Evolutionary conservation across 2,329 filamentous ascomycete species (phyloP), one percentile per base, ranked within the genome.

Genomic region (Sarocladiaceae sp.): DNA sequence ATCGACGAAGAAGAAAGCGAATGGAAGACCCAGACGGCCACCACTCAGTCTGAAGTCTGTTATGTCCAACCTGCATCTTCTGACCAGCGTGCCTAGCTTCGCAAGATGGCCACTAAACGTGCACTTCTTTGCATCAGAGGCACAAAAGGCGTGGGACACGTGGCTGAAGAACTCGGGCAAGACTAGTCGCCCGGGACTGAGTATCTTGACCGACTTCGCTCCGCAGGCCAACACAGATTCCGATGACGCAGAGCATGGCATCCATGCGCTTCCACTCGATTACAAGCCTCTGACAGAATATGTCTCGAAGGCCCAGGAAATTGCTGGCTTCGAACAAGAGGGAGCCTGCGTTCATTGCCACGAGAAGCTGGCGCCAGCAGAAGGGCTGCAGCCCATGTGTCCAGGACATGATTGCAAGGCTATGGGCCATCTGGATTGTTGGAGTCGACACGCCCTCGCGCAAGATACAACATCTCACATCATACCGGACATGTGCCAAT

Each of bases 11-110:
- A 72, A 64, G 49, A 84, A 81, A 64, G 69, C 69, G 49, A 79
- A 74, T 29, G 77, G 79, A 11, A 78, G 74, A 15, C 79, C 81
- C 3, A 78, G 72, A 42, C 75, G 82, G 26, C 84, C 86, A 7
- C 67, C 71, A 2, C 74, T 78, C 26, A 86, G 78, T 15, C 65
- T 96, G 40, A 77, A 72, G 22, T 87, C 87, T 3, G 78, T 90
- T 35, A 66, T 97, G 25, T 85, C 86, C 3, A 94, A 96, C 60
- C 68, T 97, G 23, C 88, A 96, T 64, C 74, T 94, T 2, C 75
- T 99, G 1, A 76, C 96, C 1, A 79, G 87, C 1, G 88, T 91
- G 2, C 79, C 82, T 2, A 94, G 89, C 66, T 97, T 97, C 64
- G 73, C 76, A 15, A 75, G 84, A 42, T 96, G 91, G 93, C 93